phyloP scores from a whole-genome alignment of 2,329 filamentous ascomycete species.

The Rosellinia necatrix region DNA sequence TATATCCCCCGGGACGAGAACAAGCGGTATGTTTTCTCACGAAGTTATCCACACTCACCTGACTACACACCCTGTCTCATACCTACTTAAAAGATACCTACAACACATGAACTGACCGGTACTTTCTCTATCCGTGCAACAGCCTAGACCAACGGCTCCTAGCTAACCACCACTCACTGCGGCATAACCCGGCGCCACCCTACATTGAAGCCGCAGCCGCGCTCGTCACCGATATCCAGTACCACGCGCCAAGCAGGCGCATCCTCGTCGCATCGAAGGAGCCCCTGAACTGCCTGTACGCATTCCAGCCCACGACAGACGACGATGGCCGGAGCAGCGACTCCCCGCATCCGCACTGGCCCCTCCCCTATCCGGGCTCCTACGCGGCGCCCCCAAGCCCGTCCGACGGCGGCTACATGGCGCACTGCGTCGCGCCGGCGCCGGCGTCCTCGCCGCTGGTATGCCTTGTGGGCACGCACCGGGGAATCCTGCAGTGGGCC shows the following conservation, averaged over 20 bases:
- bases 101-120: neutral
- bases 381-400: neutral
- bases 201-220: slow-evolving; percentile 41
- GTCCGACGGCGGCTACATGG: slow-evolving; percentile 35
- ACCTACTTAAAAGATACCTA: neutral
- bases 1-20: slow-evolving; percentile 51
- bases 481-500: slow-evolving; percentile 50
- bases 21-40: slow-evolving; percentile 42
- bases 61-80: neutral
- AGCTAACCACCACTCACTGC: slow-evolving; percentile 24
- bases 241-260: slow-evolving; percentile 46
- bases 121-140: neutral
- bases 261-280: slow-evolving; percentile 10
- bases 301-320: neutral
- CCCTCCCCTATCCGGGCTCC: neutral
- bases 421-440: slow-evolving; percentile 44
- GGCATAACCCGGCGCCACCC: slow-evolving; percentile 5
- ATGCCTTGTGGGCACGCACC: slow-evolving; percentile 54
- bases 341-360: slow-evolving; percentile 11
- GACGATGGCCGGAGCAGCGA: neutral
- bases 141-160: slow-evolving; percentile 34
- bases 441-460: slow-evolving; percentile 46
- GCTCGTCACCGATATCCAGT: slow-evolving; percentile 52
- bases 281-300: neutral
- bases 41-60: neutral